A percentile compares a stretch with the other conserved stretches of the same genome.
phyloP scores from a whole-genome alignment of 1,139 yeast species.

The Candida sanyaensis region DNA sequence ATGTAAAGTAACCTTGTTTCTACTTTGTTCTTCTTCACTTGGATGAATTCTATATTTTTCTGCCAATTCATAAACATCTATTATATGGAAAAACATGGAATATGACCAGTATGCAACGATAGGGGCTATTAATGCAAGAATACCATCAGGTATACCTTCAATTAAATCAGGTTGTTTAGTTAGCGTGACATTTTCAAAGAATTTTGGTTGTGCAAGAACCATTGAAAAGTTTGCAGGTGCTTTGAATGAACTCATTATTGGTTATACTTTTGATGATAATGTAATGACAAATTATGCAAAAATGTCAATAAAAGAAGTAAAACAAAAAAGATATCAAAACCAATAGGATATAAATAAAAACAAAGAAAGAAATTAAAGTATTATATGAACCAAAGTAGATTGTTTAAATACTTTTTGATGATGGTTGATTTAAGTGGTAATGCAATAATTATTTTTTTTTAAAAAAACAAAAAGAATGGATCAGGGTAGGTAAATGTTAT shows the following conservation, averaged over 20 bases:
- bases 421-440: neutral
- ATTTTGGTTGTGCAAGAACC: conserved; percentile 15
- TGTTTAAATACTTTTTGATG: neutral
- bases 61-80: conserved; percentile 74
- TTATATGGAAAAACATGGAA: conserved; percentile 69
- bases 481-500: neutral
- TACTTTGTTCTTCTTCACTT: conserved; percentile 72
- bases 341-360: too few relatives aligned
- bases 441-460: neutral
- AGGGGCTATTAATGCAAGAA: conserved; percentile 73
- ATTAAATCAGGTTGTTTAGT: conserved; percentile 14
- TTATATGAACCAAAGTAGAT: neutral
- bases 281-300: neutral
- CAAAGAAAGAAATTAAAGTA: neutral
- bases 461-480: neutral
- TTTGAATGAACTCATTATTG: conserved; percentile 9
- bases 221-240: conserved; percentile 16
- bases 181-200: conserved; percentile 9
- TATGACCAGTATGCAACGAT: conserved; percentile 81
- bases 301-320: too few relatives aligned
- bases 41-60: conserved; percentile 90
- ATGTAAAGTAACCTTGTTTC: conserved; percentile 70
- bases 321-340: too few relatives aligned
- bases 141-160: conserved; percentile 68
- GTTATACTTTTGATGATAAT: neutral